A percentile compares a stretch with the other conserved stretches of the same genome.
phyloP scores from a whole-genome alignment of 495 filamentous ascomycete species.

The Aspergillus kassunensis region DNA sequence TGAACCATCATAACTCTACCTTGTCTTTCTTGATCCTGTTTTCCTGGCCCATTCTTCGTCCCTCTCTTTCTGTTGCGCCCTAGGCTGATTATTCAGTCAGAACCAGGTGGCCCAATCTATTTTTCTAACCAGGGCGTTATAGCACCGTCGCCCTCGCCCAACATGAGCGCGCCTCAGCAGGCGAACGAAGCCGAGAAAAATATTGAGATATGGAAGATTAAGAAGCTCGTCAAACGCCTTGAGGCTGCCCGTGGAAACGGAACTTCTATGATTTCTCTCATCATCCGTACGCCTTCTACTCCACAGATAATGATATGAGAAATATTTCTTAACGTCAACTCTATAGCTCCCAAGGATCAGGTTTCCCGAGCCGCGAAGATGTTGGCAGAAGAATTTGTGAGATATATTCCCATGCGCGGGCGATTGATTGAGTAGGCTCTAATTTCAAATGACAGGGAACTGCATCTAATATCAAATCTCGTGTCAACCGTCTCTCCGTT shows the following conservation, averaged over 20 bases:
- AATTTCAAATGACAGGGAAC: conserved; percentile 60
- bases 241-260: conserved; percentile 92
- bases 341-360: conserved; percentile 90
- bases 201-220: conserved; percentile 83
- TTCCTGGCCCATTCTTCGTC: neutral
- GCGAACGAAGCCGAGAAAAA: conserved; percentile 97
- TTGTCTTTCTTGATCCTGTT: neutral
- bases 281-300: conserved; percentile 70
- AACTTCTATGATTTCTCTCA: conserved; percentile 97
- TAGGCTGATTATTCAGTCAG: neutral
- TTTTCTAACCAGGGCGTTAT: conserved; percentile 22
- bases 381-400: conserved; percentile 99
- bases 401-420: conserved; percentile 24
- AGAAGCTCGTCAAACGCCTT: conserved; percentile 95
- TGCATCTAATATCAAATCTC: conserved; percentile 98
- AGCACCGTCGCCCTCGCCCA: conserved; percentile 47
- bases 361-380: conserved; percentile 95
- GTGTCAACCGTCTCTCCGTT: conserved; percentile 96
- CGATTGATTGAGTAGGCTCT: conserved; percentile 20
- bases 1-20: neutral
- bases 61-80: no score
- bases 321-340: conserved; percentile 13
- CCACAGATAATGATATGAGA: conserved; percentile 14
- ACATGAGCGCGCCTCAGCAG: conserved; percentile 86
- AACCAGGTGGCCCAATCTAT: conserved; percentile 6